A percentile compares a stretch with the other conserved stretches of the same genome.
Evolutionary conservation across 1,284 basidiomycete genomes (phyloP).

Genomic region (Somion occarium): DNA sequence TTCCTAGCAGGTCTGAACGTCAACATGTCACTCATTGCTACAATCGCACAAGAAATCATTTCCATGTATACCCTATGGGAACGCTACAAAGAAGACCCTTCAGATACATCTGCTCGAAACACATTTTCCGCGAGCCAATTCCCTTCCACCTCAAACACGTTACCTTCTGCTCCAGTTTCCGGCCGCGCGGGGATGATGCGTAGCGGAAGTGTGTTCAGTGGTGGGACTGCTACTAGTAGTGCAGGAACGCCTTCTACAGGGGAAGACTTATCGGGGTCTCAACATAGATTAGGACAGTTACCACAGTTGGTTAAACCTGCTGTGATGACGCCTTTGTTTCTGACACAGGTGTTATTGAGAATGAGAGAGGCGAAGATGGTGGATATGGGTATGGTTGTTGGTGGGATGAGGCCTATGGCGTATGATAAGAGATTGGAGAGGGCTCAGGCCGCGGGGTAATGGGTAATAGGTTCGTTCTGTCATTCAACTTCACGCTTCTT

Average conservation of each 20-base stretch:
- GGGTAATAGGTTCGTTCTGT: not conserved
- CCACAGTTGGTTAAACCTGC: not conserved
- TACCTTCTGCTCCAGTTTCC: constrained; percentile 12
- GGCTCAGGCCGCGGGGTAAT: constrained; percentile 53
- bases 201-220: constrained; percentile 20
- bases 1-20: constrained; percentile 88
- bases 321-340: constrained; percentile 47
- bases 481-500: no score
- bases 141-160: not conserved
- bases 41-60: constrained; percentile 88
- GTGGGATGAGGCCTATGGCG: constrained; percentile 38
- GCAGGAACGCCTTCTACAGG: constrained; percentile 21
- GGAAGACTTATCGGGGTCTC: constrained; percentile 27
- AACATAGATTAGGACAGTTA: constrained; percentile 13
- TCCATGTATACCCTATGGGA: constrained; percentile 88
- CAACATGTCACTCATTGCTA: constrained; percentile 76
- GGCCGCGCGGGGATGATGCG: constrained; percentile 19
- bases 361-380: constrained; percentile 69
- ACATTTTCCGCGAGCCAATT: constrained; percentile 11
- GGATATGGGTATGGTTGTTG: constrained; percentile 48
- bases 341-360: constrained; percentile 49
- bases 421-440: constrained; percentile 69
- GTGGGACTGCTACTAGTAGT: constrained; percentile 14
- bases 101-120: constrained; percentile 19
- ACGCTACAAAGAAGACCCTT: constrained; percentile 60